Base-by-base conservation (phyloP, 2,329 filamentous ascomycete genomes). In the Raffaelea ambrosiae region DNA sequence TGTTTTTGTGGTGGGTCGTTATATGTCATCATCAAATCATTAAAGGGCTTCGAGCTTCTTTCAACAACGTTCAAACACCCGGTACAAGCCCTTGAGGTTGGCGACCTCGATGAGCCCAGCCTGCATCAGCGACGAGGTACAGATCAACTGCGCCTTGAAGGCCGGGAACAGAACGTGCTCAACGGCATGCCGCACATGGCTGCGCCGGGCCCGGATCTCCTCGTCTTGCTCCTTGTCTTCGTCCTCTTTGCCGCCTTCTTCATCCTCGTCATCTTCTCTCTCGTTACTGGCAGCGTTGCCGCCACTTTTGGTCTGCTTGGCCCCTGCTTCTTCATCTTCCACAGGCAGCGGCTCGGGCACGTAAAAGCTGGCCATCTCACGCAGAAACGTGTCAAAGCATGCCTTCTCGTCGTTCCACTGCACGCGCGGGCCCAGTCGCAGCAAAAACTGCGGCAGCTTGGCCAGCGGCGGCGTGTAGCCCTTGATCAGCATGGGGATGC, bases 41-140 rank as follows among this genome's bases (percentile, higher is more conserved):
- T 38, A 16, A 5, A 19, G 7, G 18, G 14, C 31, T 7, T 14
- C 14, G 7, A 21, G 20, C 3, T n/a, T 44, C 14, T 9, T 3
- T 48, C 19, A 97, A 64, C 93, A 97, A 47, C 93, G 73, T 67
- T 98, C 93, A 72, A 98, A 98, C 3, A 97, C 90, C 41, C 87
- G 74, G 65, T 98, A 98, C 49, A 98, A 62, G 0, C 90, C 89
- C 65, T 95, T 97, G 50, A 97, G 65, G 67, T 94, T 88, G 2
- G 93, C 91, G 43, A 95, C 81, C 65, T 98, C 91, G 42, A 95
- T 69, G 11, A 95, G 80, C 9, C 72, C 77, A 0, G 81, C 85
- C 44, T 82, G 79, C 66, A 94, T 78, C 58, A 97, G 67, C 5
- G 76, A 73, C 54, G 78, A 84, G 9, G 93, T 96, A 19, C 88